Conservation (phyloP, 345 rosid genomes). For the Nasturtium officinale region DNA sequence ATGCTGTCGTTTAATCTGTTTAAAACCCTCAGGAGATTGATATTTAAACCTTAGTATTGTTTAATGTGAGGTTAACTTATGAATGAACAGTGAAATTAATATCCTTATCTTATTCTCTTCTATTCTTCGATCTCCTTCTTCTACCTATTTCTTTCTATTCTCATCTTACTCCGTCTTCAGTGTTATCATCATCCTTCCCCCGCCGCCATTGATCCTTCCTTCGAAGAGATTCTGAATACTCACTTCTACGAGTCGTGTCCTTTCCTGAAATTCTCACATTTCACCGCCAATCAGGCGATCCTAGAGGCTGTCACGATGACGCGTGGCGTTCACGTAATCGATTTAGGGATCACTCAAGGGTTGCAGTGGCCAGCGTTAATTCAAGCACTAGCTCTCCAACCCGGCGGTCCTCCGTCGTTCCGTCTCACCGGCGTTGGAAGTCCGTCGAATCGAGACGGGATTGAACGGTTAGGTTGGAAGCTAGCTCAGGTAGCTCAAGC, state of each 20-base stretch:
- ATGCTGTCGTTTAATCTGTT: too few relatives aligned
- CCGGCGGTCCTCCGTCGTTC: slow-evolving; percentile 74
- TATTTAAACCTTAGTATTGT: too few relatives aligned
- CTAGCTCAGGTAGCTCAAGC: slow-evolving; percentile 74
- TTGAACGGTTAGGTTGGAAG: slow-evolving; percentile 63
- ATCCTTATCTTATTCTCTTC: too few relatives aligned
- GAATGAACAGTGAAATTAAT: too few relatives aligned
- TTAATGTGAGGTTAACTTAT: too few relatives aligned
- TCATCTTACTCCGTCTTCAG: too few relatives aligned
- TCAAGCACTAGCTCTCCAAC: slow-evolving; percentile 82
- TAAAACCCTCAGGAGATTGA: too few relatives aligned
- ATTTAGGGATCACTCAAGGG: slow-evolving; percentile 80
- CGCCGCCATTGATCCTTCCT: slow-evolving; percentile 30
- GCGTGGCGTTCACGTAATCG: slow-evolving; percentile 78
- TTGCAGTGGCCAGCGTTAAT: slow-evolving; percentile 91
- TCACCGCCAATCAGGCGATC: slow-evolving; percentile 92
- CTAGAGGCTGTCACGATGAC: slow-evolving; percentile 71
- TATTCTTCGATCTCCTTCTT: too few relatives aligned
- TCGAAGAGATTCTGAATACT: slow-evolving; percentile 62
- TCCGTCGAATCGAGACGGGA: slow-evolving; percentile 46
- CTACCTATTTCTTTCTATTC: too few relatives aligned
- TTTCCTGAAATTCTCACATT: slow-evolving; percentile 87
- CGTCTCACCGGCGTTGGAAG: slow-evolving; percentile 76
- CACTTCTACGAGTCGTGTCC: slow-evolving; percentile 87
- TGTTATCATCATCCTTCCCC: too few relatives aligned